Evolutionary conservation across 768 basidiomycete genomes (phyloP), one percentile per base, ranked within the genome.

Genomic region (Tulasnella sp.): DNA sequence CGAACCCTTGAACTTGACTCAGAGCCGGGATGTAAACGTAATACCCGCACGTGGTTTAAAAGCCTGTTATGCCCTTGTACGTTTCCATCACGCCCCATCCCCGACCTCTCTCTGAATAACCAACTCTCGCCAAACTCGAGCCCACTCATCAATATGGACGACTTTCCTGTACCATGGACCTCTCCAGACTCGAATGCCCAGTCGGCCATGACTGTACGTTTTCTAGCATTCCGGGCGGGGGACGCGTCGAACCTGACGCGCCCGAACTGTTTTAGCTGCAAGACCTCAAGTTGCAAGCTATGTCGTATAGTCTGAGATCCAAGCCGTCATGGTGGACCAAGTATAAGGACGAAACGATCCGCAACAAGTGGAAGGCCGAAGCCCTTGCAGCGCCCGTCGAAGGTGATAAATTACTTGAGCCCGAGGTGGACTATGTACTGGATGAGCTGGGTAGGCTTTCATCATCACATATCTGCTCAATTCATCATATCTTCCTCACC

Each of bases 251-350:
- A 44, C 15, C 44, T 57, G 23, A 2, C n/a, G 6, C 11, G 15
- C 10, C 23, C 13, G 18, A 23, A 55, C 18, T n/a, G 5, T 57
- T n/a, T 3, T 57, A n/a, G 55, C 23, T 29, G 9, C 55, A 29
- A n/a, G n/a, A n/a, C 23, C 29, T 57, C 29, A 57, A 44, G 16
- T 18, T 44, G 44, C 44, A 44, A 44, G 44, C 44, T 13, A 44
- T 44, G 15, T 44, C 44, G 44, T 44, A 44, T 18, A 44, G 44
- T 44, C 3, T 44, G 15, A 7, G 74, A 32, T 48, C 46, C 44
- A 75, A 75, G 16, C 74, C 74, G 20, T 37, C 39, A 4, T 75
- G 74, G 74, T 75, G 74, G 74, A 75, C 42, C 29, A 55, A 75
- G 37, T 75, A 75, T 42, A 46, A 55, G 74, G 26, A 75, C 44